A percentile compares a stretch with the other conserved stretches of the same genome.
phyloP scores from a whole-genome alignment of 441 rosid genomes.

The Brassica hybrid region DNA sequence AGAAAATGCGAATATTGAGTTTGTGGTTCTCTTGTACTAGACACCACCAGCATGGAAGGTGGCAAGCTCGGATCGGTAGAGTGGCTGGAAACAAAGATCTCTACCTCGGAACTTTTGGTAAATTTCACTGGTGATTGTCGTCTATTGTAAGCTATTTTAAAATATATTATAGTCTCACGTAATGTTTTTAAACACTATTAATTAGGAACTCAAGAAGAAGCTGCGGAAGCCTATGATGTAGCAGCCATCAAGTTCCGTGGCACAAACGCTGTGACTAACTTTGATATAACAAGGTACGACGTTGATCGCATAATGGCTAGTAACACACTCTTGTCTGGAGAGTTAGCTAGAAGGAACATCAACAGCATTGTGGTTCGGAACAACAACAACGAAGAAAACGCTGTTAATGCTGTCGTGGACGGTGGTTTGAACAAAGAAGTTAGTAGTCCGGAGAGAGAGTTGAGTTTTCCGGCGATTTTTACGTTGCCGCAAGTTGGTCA shows the following conservation, averaged over 20 bases:
- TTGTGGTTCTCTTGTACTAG: slow-evolving; percentile 42
- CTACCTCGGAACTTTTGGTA: slow-evolving; percentile 95
- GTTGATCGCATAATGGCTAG: slow-evolving; percentile 94
- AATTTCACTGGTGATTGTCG: slow-evolving; percentile 22
- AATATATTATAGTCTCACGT: slow-evolving; percentile 6
- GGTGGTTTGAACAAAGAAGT: slow-evolving; percentile 65
- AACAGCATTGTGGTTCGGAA: slow-evolving; percentile 40
- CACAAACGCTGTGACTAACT: slow-evolving; percentile 93
- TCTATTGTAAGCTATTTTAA: neutral
- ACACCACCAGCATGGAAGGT: slow-evolving; percentile 98
- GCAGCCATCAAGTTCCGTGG: slow-evolving; percentile 97
- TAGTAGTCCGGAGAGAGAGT: slow-evolving; percentile 52
- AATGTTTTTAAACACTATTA: neutral
- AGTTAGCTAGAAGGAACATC: slow-evolving; percentile 76
- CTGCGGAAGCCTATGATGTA: slow-evolving; percentile 92
- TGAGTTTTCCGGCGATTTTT: slow-evolving; percentile 54
- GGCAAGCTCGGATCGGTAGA: slow-evolving; percentile 98
- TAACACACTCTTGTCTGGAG: slow-evolving; percentile 83
- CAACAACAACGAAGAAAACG: slow-evolving; percentile 51
- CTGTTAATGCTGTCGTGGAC: slow-evolving; percentile 59
- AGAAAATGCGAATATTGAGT: neutral
- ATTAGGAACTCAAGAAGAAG: slow-evolving; percentile 99
- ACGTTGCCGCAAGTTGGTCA: slow-evolving; percentile 64
- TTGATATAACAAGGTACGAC: slow-evolving; percentile 84
- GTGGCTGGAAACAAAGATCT: slow-evolving; percentile 99